Conservation (phyloP, 768 basidiomycete genomes). For the Mycena crocata region DNA sequence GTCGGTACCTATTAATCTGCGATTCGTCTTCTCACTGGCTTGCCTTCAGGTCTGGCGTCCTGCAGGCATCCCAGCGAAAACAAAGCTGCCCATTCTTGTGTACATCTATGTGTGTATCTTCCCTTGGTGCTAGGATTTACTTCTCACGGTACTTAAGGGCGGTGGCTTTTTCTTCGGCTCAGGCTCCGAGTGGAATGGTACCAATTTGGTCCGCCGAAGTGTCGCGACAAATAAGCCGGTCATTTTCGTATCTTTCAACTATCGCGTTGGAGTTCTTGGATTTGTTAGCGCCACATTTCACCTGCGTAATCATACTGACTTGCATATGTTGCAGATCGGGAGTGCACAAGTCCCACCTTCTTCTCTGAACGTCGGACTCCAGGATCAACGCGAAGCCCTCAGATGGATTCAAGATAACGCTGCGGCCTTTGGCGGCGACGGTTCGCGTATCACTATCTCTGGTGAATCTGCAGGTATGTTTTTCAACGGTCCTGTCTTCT, state of each 20-base stretch:
- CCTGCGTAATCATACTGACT: not conserved
- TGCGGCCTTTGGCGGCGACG: conserved; percentile 12
- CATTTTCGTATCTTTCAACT: too few relatives aligned
- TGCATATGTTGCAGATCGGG: conserved; percentile 4
- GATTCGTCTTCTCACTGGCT: not conserved
- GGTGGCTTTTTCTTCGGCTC: conserved; percentile 9
- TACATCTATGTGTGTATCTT: not conserved
- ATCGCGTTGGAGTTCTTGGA: too few relatives aligned
- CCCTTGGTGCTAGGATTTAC: too few relatives aligned
- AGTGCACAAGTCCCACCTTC: not conserved
- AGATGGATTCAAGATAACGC: conserved; percentile 22
- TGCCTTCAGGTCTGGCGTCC: conserved; percentile 7
- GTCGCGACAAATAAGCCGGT: not conserved
- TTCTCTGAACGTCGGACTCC: conserved; percentile 14
- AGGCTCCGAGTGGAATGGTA: conserved; percentile 13
- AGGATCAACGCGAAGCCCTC: conserved; percentile 16
- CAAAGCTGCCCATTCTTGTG: not conserved
- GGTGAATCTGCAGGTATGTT: conserved; percentile 4
- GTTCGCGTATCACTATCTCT: conserved; percentile 18
- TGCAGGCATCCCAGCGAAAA: not conserved
- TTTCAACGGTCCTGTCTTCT: not conserved
- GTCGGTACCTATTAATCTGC: not conserved
- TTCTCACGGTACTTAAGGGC: not conserved
- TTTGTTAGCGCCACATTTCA: not conserved
- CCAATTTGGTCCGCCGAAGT: conserved; percentile 2